phyloP scores from a whole-genome alignment of 1,139 yeast species.

The Pneumocystis canis region DNA sequence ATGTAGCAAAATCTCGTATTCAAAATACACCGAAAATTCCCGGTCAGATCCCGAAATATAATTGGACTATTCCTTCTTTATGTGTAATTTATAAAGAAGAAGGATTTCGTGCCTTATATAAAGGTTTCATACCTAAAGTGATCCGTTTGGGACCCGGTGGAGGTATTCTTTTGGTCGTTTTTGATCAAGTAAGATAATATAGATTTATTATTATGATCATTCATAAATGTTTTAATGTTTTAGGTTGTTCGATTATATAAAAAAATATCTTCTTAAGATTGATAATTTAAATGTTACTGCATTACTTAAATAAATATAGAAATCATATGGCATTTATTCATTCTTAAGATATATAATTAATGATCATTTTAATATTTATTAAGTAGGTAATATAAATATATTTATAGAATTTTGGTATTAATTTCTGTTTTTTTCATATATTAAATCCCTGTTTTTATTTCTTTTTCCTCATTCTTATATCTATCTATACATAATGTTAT shows the following conservation, averaged over 20 bases:
- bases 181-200: background rate
- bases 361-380: no score
- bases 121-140: slow-evolving; percentile 94
- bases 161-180: slow-evolving; percentile 84
- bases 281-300: background rate
- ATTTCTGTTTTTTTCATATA: no score
- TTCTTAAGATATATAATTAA: no score
- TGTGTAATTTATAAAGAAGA: slow-evolving; percentile 70
- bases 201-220: background rate
- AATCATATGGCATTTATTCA: no score
- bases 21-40: slow-evolving; percentile 66
- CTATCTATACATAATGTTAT: no score
- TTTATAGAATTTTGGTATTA: no score
- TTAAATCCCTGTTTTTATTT: no score
- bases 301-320: background rate
- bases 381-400: no score
- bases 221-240: background rate
- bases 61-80: slow-evolving; percentile 81
- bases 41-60: slow-evolving; percentile 59
- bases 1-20: slow-evolving; percentile 92
- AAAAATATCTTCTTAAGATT: background rate
- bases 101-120: slow-evolving; percentile 75
- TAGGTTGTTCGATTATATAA: background rate
- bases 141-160: slow-evolving; percentile 98
- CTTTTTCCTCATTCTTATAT: no score